phyloP scores from a whole-genome alignment of 2,329 filamentous ascomycete genomes.

The Pseudogymnoascus sp. region DNA sequence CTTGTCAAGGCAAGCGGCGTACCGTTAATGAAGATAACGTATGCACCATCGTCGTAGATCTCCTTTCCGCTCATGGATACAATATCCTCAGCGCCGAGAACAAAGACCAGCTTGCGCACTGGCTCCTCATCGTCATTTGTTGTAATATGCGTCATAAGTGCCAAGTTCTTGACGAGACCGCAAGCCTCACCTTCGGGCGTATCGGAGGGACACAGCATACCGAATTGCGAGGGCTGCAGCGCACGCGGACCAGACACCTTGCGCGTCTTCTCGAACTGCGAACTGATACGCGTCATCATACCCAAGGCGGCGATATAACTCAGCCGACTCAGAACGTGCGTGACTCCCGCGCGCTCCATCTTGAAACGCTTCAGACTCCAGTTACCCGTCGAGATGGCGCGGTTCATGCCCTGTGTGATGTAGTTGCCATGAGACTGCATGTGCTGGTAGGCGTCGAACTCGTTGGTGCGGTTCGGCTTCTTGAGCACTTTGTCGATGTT shows the following conservation, averaged over 20 bases:
- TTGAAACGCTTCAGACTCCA: conserved; percentile 98
- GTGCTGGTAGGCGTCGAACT: conserved; percentile 79
- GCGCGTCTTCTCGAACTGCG: conserved; percentile 96
- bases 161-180: conserved; percentile 94
- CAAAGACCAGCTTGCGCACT: conserved; percentile 77
- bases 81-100: conserved; percentile 77
- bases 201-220: conserved; percentile 95
- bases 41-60: conserved; percentile 75
- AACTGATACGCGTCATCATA: conserved; percentile 99
- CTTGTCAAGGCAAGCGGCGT: conserved; percentile 84
- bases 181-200: conserved; percentile 98
- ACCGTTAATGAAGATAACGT: conserved; percentile 91
- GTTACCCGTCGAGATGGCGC: conserved; percentile 94
- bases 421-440: conserved; percentile 77
- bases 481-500: conserved; percentile 94
- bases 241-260: conserved; percentile 95
- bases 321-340: conserved; percentile 87
- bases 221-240: conserved; percentile 93
- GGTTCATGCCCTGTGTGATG: conserved; percentile 89
- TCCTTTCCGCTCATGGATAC: conserved; percentile 75
- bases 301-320: conserved; percentile 95
- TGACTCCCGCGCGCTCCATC: conserved; percentile 96
- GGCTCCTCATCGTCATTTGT: conserved; percentile 92
- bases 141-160: conserved; percentile 98
- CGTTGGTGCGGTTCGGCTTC: conserved; percentile 81